These are phyloP conservation scores for Eutypa lata DNA, from an alignment of 2,329 filamentous ascomycete species.

Conservation along the genomic window DNA sequence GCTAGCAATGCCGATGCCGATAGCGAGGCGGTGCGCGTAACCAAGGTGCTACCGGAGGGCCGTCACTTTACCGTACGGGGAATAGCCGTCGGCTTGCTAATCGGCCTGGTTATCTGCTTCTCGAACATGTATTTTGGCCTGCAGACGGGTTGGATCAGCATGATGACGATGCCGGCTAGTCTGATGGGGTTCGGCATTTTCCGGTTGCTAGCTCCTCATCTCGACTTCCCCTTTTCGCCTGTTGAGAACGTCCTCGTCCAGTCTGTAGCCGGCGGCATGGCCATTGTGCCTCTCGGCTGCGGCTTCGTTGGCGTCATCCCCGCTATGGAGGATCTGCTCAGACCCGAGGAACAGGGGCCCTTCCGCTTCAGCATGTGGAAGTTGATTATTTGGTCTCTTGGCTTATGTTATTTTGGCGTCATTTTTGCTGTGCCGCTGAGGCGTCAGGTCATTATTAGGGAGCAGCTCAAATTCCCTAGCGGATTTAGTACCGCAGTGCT, in stretches of 20 bases:
- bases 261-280: constrained; percentile 91
- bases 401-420: constrained; percentile 93
- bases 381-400: constrained; percentile 85
- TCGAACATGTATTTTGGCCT: constrained; percentile 99
- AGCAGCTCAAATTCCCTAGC: constrained; percentile 90
- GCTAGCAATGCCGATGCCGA: neutral
- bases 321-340: constrained; percentile 82
- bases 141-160: constrained; percentile 71
- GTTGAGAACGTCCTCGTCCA: constrained; percentile 97
- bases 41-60: constrained; percentile 34
- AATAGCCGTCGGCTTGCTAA: constrained; percentile 72
- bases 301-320: constrained; percentile 94
- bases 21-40: constrained; percentile 7
- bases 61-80: constrained; percentile 84
- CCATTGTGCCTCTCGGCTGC: constrained; percentile 93
- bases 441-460: constrained; percentile 86
- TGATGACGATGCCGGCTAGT: constrained; percentile 96
- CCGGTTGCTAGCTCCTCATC: constrained; percentile 68
- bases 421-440: constrained; percentile 92
- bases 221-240: constrained; percentile 81
- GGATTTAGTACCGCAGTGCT: constrained; percentile 93
- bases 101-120: constrained; percentile 90
- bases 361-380: constrained; percentile 70
- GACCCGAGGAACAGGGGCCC: constrained; percentile 73
- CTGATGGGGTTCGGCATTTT: constrained; percentile 95